Conservation (phyloP, 345 rosid species). For the Dipteronia dyeriana region DNA sequence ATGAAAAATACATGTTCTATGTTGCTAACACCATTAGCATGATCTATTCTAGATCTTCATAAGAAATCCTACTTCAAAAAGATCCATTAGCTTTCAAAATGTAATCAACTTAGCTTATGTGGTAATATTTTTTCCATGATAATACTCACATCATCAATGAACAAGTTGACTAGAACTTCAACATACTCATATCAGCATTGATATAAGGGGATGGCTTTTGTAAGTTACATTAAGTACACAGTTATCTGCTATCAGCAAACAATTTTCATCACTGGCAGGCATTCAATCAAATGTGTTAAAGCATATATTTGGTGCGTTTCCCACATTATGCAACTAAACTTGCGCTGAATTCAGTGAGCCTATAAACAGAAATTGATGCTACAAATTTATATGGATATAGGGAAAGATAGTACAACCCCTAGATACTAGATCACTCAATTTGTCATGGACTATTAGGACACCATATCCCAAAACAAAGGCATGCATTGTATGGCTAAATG, state of each 20-base stretch:
- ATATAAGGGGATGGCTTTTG: background rate
- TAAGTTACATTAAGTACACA: background rate
- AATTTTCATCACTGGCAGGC: constrained; percentile 2
- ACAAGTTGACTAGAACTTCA: too few relatives aligned
- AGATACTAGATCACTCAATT: background rate
- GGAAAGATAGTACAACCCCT: background rate
- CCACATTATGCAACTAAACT: background rate
- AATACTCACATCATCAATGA: background rate
- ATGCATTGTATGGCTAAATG: background rate
- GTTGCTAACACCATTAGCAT: background rate
- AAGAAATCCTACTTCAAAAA: background rate
- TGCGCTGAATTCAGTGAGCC: background rate
- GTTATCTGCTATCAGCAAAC: background rate
- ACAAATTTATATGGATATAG: background rate
- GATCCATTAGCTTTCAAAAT: constrained; percentile 1
- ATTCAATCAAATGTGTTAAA: background rate
- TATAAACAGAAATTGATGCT: background rate
- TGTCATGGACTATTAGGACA: background rate
- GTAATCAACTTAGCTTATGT: background rate
- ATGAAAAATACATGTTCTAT: background rate
- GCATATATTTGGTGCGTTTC: background rate
- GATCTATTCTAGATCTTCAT: background rate
- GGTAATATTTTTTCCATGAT: background rate
- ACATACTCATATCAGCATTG: background rate
- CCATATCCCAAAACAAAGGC: background rate